phyloP scores from a whole-genome alignment of 2,329 filamentous ascomycete species.

The Sclerotinia nivalis region DNA sequence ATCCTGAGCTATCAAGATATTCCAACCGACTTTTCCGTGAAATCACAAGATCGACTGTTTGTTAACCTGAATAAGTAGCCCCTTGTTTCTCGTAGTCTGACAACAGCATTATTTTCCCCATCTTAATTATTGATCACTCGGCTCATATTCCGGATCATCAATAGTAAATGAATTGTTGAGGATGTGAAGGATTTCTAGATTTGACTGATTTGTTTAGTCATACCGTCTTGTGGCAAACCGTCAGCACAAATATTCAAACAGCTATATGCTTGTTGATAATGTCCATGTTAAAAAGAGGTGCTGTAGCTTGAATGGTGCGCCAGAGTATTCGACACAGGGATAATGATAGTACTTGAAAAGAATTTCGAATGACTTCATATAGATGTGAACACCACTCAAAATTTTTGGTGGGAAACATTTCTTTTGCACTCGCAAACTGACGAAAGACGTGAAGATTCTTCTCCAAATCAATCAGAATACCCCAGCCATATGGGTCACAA shows the following conservation, averaged over 20 bases:
- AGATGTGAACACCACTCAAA: too few species aligned
- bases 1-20: not conserved
- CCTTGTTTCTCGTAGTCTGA: not conserved
- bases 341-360: not conserved
- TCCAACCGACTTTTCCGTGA: not conserved
- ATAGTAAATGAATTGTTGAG: not conserved
- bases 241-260: not conserved
- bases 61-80: not conserved
- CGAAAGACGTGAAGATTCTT: too few species aligned
- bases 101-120: not conserved
- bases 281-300: not conserved
- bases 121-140: not conserved
- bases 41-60: not conserved
- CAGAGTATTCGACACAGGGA: not conserved
- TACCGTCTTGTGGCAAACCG: not conserved
- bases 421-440: too few species aligned
- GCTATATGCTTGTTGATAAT: not conserved
- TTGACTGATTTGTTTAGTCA: not conserved
- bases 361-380: not conserved
- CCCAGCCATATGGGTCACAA: not conserved
- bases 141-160: not conserved
- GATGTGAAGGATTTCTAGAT: not conserved
- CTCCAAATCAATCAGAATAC: not conserved
- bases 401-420: too few species aligned
- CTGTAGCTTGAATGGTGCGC: not conserved